phyloP scores from a whole-genome alignment of 2,329 filamentous ascomycete species.

The Cercospora berteroae region DNA sequence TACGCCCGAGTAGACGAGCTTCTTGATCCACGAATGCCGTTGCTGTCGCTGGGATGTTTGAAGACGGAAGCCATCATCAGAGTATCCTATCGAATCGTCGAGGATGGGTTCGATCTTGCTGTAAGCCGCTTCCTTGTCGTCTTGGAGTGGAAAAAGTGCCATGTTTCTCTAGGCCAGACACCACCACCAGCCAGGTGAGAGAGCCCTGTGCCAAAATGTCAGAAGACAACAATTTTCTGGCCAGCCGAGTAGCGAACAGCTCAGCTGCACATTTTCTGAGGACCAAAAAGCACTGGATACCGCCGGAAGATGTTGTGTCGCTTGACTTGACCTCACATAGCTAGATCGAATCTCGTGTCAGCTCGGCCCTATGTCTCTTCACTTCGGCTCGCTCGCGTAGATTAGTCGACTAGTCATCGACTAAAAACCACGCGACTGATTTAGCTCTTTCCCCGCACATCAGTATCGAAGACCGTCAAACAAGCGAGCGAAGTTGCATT shows the following conservation, averaged over 20 bases:
- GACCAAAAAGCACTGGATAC: neutral
- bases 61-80: too few relatives aligned
- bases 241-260: neutral
- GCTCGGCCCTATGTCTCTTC: neutral
- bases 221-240: neutral
- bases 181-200: neutral
- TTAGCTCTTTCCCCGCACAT: neutral
- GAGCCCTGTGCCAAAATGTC: neutral
- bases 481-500: neutral
- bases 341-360: neutral
- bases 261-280: neutral
- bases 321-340: neutral
- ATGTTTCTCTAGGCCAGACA: neutral
- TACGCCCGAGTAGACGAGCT: neutral
- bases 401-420: neutral
- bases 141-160: neutral
- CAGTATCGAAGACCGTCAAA: neutral
- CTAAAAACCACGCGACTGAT: neutral
- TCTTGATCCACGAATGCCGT: neutral
- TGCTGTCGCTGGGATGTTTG: neutral
- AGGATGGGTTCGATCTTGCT: neutral
- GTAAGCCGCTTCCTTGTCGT: neutral
- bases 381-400: neutral
- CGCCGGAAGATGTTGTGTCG: neutral
- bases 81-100: neutral